Conservation (phyloP, 352 stramenopile genomes). For the Thalassiosira mediterranea region DNA sequence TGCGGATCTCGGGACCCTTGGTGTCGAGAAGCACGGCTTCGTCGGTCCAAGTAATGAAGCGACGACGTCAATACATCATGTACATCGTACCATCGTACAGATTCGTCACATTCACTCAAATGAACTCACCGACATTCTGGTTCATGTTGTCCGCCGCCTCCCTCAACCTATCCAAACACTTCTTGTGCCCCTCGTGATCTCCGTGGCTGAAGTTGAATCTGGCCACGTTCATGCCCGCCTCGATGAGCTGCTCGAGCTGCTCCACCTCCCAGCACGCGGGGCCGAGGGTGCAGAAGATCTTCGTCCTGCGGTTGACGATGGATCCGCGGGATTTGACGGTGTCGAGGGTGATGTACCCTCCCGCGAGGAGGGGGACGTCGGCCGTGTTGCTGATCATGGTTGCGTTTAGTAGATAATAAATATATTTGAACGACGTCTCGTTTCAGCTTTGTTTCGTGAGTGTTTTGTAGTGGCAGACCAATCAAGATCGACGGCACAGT, state of each 20-base stretch:
- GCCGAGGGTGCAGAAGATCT: constrained; percentile 99
- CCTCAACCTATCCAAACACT: constrained; percentile 84
- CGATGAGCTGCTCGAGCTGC: constrained; percentile 90
- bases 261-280: constrained; percentile 95
- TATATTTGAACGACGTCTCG: too few relatives aligned
- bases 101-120: neutral
- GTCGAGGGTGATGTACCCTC: constrained; percentile 75
- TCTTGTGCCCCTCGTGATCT: constrained; percentile 89
- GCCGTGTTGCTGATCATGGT: too few relatives aligned
- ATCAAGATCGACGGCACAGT: too few relatives aligned
- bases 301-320: constrained; percentile 89
- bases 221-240: constrained; percentile 92
- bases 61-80: constrained; percentile 85
- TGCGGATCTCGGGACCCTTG: constrained; percentile 91
- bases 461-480: constrained; percentile 6
- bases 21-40: constrained; percentile 92
- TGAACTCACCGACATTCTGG: constrained; percentile 86
- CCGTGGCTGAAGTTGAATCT: constrained; percentile 99
- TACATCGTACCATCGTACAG: too few relatives aligned
- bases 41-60: neutral
- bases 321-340: constrained; percentile 56
- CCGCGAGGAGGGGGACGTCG: constrained; percentile 47
- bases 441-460: constrained; percentile 48
- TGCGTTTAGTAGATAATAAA: too few relatives aligned
- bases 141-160: constrained; percentile 72